Percentiles rank a stretch among this genome's conserved stretches.
phyloP scores from a whole-genome alignment of 2,329 filamentous ascomycete genomes.

The Colletotrichum plurivorum region DNA sequence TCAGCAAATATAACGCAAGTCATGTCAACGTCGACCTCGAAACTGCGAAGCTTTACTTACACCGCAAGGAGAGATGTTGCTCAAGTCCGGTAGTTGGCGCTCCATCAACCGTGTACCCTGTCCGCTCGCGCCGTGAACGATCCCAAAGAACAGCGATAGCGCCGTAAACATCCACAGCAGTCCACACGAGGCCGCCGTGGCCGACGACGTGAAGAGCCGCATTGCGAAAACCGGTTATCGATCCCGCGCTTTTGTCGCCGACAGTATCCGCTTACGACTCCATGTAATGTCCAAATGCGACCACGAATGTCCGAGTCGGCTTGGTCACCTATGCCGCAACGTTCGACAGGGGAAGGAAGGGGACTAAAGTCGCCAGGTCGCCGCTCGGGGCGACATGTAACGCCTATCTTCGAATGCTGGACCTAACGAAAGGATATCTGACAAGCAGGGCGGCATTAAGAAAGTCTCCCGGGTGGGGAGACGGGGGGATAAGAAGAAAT shows the following conservation, averaged over 20 bases:
- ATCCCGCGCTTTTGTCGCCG: neutral
- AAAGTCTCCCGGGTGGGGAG: neutral
- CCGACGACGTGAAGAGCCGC: neutral
- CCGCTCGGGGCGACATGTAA: constrained; percentile 23
- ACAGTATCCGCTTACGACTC: neutral
- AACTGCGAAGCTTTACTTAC: neutral
- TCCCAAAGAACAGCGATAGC: neutral
- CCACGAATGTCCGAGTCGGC: neutral
- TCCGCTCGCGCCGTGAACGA: neutral
- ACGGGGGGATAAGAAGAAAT: neutral
- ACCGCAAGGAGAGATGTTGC: constrained; percentile 31
- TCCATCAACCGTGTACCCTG: neutral
- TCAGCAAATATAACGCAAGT: neutral
- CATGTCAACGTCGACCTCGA: neutral
- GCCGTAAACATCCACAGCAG: constrained; percentile 5
- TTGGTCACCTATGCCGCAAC: neutral
- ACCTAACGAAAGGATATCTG: neutral
- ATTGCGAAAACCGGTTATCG: neutral
- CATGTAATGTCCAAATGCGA: constrained; percentile 16
- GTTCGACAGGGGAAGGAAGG: neutral
- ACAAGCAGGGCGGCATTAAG: neutral
- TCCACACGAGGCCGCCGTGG: constrained; percentile 9
- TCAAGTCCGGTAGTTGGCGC: constrained; percentile 33
- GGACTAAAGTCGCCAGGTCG: constrained; percentile 13
- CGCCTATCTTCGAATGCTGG: neutral